Evolutionary conservation across 2,329 filamentous ascomycete species (phyloP).

Genomic region (Periconia sp.): DNA sequence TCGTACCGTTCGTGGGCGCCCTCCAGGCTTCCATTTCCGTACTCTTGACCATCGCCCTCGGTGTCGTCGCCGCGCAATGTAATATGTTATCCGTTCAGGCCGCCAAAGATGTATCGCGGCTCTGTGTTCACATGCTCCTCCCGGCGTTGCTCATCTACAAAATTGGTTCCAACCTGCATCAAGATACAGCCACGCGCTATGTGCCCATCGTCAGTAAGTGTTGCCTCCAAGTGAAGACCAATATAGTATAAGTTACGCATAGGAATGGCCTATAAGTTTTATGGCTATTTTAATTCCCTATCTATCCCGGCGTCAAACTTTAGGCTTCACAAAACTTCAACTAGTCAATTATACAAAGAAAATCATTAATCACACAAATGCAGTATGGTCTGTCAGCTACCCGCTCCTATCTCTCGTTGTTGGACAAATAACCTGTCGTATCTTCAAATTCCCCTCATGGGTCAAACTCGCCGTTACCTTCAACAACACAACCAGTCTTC

Average conservation of each 20-base stretch:
- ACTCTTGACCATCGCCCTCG: constrained; percentile 56
- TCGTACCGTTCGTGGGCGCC: constrained; percentile 53
- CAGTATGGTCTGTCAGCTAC: constrained; percentile 56
- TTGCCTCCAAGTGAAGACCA: background rate
- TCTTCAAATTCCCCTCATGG: constrained; percentile 56
- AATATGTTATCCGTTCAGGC: constrained; percentile 50
- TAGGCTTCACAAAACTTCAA: background rate
- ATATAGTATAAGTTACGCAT: too few species aligned
- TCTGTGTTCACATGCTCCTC: constrained; percentile 56
- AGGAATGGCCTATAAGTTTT: too few species aligned
- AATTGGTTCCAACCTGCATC: constrained; percentile 54
- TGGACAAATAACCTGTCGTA: constrained; percentile 46
- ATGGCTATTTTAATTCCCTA: background rate
- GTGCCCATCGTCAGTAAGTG: constrained; percentile 50
- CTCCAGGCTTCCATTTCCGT: constrained; percentile 59
- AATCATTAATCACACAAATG: constrained; percentile 11
- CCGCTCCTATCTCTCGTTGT: constrained; percentile 53
- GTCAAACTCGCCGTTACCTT: constrained; percentile 57
- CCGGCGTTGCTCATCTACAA: constrained; percentile 58
- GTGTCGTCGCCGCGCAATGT: constrained; percentile 54
- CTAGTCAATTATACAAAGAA: background rate
- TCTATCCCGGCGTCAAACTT: background rate
- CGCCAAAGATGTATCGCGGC: constrained; percentile 56
- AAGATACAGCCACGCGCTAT: constrained; percentile 52
- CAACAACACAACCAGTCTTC: constrained; percentile 60